A percentile compares a stretch with the other conserved stretches of the same genome.
Conservation (phyloP, 192 early-diverging fungal species). For the Coemansia sp. region DNA sequence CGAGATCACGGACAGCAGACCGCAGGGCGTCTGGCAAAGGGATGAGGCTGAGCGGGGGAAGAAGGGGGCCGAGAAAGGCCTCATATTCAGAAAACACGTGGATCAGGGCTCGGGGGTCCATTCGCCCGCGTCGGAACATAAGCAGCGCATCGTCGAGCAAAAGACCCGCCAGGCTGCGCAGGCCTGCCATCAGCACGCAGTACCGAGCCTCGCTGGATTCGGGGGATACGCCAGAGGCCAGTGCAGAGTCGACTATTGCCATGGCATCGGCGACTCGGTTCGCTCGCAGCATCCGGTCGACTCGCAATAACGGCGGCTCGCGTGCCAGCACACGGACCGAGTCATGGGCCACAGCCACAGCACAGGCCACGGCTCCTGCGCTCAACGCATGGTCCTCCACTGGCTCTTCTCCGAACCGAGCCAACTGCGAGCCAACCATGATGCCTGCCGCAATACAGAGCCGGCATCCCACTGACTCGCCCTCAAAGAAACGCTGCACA, state of each 20-base stretch:
- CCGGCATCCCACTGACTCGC: neutral
- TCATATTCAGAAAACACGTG: conserved; percentile 32
- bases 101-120: conserved; percentile 44
- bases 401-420: conserved; percentile 13
- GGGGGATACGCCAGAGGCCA: no score
- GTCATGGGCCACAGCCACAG: conserved; percentile 15
- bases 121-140: conserved; percentile 23
- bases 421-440: conserved; percentile 3
- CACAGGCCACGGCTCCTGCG: neutral
- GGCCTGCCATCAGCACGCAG: conserved; percentile 41
- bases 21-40: conserved; percentile 32
- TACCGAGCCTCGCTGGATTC: conserved; percentile 19
- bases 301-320: conserved; percentile 21
- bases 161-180: conserved; percentile 22
- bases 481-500: conserved; percentile 16
- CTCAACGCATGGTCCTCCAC: conserved; percentile 7
- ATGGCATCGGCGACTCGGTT: conserved; percentile 41
- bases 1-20: conserved; percentile 22
- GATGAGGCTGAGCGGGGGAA: conserved; percentile 35
- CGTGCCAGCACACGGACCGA: conserved; percentile 20
- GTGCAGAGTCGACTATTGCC: conserved; percentile 16
- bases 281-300: conserved; percentile 14
- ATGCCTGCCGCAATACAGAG: conserved; percentile 13
- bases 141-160: conserved; percentile 42
- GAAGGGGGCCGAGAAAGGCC: conserved; percentile 25